These are phyloP conservation scores for Wallacemonas rigidus DNA, from an alignment of 208 protist genomes.

Conservation along the genomic window DNA sequence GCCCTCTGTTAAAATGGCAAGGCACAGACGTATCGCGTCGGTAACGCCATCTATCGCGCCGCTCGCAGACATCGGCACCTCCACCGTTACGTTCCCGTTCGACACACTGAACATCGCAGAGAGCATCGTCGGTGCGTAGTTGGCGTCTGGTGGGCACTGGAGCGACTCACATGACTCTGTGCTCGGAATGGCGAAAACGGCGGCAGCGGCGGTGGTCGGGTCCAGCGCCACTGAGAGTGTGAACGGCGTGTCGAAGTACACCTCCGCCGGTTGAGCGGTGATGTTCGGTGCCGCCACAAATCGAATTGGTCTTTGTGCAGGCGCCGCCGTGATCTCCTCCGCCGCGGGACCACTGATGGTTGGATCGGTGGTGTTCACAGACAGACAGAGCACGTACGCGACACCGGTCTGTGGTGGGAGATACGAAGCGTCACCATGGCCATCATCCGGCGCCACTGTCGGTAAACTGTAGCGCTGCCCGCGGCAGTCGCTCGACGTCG, in stretches of 20 bases:
- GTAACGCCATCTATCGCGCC: not conserved
- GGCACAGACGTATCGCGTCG: slow-evolving; percentile 12
- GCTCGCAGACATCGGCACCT: not conserved
- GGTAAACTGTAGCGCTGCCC: not conserved
- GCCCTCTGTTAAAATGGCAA: not conserved
- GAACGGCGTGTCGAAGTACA: slow-evolving; percentile 19
- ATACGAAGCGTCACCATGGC: too few relatives aligned
- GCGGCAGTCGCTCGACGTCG: not conserved
- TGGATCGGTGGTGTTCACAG: not conserved
- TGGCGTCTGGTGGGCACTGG: not conserved
- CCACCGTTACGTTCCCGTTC: not conserved
- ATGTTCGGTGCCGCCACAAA: slow-evolving; percentile 1
- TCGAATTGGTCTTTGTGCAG: not conserved
- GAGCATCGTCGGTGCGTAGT: slow-evolving; percentile 2
- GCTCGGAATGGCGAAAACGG: slow-evolving; percentile 5
- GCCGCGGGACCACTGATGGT: not conserved
- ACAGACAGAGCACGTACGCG: slow-evolving; percentile 5
- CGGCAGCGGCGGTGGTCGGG: not conserved
- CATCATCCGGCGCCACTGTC: too few relatives aligned
- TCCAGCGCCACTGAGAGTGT: not conserved
- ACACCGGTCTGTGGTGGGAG: not conserved
- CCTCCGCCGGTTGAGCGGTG: not conserved
- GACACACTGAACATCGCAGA: not conserved
- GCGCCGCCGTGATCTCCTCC: not conserved
- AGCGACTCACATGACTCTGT: slow-evolving; percentile 13